phyloP scores from a whole-genome alignment of 2,329 filamentous ascomycete genomes.

The Mycosphaerella sp. region DNA sequence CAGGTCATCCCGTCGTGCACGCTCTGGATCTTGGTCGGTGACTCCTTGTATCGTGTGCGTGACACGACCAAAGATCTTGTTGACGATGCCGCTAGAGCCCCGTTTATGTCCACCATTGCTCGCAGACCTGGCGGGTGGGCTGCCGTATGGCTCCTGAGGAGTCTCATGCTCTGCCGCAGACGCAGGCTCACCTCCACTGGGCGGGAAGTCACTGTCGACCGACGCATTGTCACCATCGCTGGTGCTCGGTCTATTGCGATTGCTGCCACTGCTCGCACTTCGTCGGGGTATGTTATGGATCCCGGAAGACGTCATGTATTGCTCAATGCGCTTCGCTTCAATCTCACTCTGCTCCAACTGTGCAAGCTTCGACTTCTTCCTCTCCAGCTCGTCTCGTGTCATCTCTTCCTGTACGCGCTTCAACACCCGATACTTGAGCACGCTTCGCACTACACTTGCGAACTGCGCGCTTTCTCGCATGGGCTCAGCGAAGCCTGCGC shows the following conservation, averaged over 20 bases:
- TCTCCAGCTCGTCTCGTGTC: conserved; percentile 85
- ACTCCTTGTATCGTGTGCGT: conserved; percentile 95
- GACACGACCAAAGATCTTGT: conserved; percentile 86
- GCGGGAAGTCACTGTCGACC: conserved; percentile 93
- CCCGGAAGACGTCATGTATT: conserved; percentile 74
- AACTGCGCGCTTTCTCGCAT: conserved; percentile 98
- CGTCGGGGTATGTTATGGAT: conserved; percentile 56
- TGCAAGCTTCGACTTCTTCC: conserved; percentile 75
- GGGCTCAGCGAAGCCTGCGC: conserved; percentile 90
- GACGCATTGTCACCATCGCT: conserved; percentile 70
- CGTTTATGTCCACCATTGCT: conserved; percentile 58
- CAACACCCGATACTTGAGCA: conserved; percentile 80
- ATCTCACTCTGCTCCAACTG: conserved; percentile 89
- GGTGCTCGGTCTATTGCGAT: conserved; percentile 23
- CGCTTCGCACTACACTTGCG: conserved; percentile 82
- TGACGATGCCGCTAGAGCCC: conserved; percentile 79
- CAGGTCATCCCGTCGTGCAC: conserved; percentile 85
- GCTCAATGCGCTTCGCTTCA: conserved; percentile 87
- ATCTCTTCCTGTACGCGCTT: conserved; percentile 97
- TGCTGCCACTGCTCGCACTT: conserved; percentile 46
- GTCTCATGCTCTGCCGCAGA: conserved; percentile 61
- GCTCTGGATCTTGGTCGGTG: conserved; percentile 90
- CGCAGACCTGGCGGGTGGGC: conserved; percentile 24
- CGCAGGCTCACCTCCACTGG: conserved; percentile 56
- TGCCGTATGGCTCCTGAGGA: conserved; percentile 42